Conservation (phyloP, 2,329 filamentous ascomycete genomes). For the Uncinocarpus reesii region DNA sequence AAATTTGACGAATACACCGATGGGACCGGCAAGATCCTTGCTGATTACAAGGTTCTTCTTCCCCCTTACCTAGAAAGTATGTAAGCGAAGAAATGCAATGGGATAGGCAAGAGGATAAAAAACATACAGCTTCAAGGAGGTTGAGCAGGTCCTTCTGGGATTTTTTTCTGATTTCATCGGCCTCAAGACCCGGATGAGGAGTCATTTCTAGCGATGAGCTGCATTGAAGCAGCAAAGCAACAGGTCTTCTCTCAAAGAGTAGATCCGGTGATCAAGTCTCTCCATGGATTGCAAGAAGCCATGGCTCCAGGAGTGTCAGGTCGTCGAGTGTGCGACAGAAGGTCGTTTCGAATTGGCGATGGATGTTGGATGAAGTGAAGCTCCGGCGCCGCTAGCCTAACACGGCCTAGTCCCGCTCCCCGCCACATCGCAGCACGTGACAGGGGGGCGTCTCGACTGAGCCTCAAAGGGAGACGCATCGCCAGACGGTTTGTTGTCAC, state of each 20-base stretch:
- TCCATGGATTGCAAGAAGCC: background rate
- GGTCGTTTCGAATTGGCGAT: background rate
- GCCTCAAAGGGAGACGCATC: background rate
- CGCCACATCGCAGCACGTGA: background rate
- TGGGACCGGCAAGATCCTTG: constrained; percentile 74
- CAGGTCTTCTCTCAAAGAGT: background rate
- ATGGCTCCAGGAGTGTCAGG: background rate
- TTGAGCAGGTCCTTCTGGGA: constrained; percentile 80
- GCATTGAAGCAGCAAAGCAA: constrained; percentile 2
- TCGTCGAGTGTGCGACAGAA: background rate
- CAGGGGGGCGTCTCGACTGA: background rate
- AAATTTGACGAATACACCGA: constrained; percentile 89
- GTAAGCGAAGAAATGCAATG: background rate
- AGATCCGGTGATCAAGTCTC: background rate
- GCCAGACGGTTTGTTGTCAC: background rate
- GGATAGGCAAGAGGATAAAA: background rate
- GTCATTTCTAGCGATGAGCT: constrained; percentile 27
- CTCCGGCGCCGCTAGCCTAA: background rate
- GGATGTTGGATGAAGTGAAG: background rate
- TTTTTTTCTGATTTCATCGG: constrained; percentile 40
- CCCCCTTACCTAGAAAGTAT: constrained; percentile 63
- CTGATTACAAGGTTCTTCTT: constrained; percentile 98
- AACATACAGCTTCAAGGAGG: constrained; percentile 87
- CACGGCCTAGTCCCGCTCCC: background rate
- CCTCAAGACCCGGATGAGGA: constrained; percentile 36